Percentiles rank a stretch among this genome's conserved stretches.
Evolutionary conservation across 139 green algal genomes (phyloP).

Genomic region (Pseudopediastrum boryanum): DNA sequence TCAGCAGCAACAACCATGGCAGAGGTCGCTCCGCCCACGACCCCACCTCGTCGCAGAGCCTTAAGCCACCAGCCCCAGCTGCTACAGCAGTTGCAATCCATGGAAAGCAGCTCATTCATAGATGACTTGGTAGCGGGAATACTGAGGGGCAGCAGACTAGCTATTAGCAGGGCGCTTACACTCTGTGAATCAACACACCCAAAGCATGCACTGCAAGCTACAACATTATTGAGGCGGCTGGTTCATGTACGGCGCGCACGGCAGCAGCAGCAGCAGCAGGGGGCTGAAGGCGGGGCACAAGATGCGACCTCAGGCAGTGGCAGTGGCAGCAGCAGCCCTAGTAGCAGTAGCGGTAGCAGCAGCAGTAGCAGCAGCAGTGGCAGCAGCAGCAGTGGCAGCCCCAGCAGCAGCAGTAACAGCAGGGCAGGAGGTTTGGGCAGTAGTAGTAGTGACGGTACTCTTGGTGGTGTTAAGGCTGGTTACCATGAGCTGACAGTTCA

Average conservation of each 20-base stretch:
- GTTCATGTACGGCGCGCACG: constrained; percentile 9
- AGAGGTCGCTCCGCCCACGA: background rate
- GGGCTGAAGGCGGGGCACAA: too few relatives aligned
- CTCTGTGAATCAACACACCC: constrained; percentile 52
- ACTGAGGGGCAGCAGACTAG: constrained; percentile 25
- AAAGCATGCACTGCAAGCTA: constrained; percentile 51
- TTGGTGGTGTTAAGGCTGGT: background rate
- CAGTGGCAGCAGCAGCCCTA: constrained; percentile 5
- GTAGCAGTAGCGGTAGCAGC: background rate
- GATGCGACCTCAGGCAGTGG: too few relatives aligned
- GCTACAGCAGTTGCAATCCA: constrained; percentile 22
- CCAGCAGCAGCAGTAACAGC: constrained; percentile 4
- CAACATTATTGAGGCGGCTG: constrained; percentile 49
- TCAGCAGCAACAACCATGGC: background rate
- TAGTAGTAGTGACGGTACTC: background rate
- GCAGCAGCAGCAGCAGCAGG: background rate
- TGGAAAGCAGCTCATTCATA: constrained; percentile 26
- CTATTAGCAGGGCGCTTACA: constrained; percentile 52
- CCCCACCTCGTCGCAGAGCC: constrained; percentile 2
- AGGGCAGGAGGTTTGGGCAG: background rate
- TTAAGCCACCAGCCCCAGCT: constrained; percentile 16
- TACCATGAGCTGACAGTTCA: background rate
- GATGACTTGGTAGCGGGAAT: constrained; percentile 42
- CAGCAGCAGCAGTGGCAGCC: background rate
- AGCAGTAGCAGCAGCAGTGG: background rate